phyloP scores from a whole-genome alignment of 2,329 filamentous ascomycete species.

The Aaosphaeria pasadenensis region DNA sequence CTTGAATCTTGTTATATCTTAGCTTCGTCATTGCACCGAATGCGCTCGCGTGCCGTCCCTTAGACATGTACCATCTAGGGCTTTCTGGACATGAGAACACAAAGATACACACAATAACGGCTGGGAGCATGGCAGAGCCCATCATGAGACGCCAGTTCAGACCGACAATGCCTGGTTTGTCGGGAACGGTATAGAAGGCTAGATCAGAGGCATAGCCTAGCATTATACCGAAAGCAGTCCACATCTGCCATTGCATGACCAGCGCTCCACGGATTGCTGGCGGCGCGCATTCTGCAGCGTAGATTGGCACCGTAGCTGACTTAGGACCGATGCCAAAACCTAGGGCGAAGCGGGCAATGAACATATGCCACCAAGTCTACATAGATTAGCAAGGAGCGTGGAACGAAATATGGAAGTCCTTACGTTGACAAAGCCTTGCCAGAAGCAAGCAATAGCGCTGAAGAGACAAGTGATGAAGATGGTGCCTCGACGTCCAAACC shows the following conservation, averaged over 20 bases:
- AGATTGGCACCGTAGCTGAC: slow-evolving; percentile 71
- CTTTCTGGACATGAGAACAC: slow-evolving; percentile 30
- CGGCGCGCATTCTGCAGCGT: slow-evolving; percentile 71
- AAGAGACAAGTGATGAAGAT: slow-evolving; percentile 76
- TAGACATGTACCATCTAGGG: slow-evolving; percentile 37
- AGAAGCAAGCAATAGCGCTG: slow-evolving; percentile 57
- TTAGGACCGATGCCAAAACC: slow-evolving; percentile 78
- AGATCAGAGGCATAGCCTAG: slow-evolving; percentile 1
- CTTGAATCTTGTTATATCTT: slow-evolving; percentile 34
- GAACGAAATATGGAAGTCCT: not conserved
- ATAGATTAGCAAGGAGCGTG: not conserved
- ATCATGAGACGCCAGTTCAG: slow-evolving; percentile 21
- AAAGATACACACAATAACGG: slow-evolving; percentile 13
- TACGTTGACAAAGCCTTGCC: slow-evolving; percentile 61
- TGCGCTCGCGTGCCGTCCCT: slow-evolving; percentile 35
- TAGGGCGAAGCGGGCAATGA: slow-evolving; percentile 68
- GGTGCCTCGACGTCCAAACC: slow-evolving; percentile 67
- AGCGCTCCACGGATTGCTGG: slow-evolving; percentile 68
- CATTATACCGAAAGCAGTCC: slow-evolving; percentile 25
- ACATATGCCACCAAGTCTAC: slow-evolving; percentile 65
- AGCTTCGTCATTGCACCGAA: slow-evolving; percentile 33
- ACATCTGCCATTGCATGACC: slow-evolving; percentile 53
- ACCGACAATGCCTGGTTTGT: slow-evolving; percentile 10
- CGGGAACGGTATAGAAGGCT: slow-evolving; percentile 15
- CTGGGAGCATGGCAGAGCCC: slow-evolving; percentile 19